phyloP scores from a whole-genome alignment of 2,329 filamentous ascomycete genomes.

The Hymenoscyphus fraxineus region DNA sequence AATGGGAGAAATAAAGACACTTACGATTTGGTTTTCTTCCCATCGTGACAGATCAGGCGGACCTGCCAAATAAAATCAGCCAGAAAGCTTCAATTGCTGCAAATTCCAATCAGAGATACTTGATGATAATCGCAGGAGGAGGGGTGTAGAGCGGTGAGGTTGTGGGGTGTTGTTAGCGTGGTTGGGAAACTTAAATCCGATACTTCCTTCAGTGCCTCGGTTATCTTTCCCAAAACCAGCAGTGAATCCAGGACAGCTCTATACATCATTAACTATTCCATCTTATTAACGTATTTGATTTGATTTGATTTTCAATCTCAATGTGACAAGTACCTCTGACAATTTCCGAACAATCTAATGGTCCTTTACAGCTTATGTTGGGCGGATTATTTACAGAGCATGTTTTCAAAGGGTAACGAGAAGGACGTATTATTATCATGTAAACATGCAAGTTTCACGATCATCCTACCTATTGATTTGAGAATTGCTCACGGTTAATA shows the following conservation, averaged over 20 bases:
- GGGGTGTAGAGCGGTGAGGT: constrained; percentile 2
- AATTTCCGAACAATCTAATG: neutral
- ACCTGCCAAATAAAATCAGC: neutral
- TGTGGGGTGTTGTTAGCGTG: neutral
- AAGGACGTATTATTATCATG: no score
- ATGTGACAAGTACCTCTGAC: neutral
- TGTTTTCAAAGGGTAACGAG: no score
- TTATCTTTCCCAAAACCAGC: neutral
- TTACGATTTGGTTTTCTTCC: constrained; percentile 30
- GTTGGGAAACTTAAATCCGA: neutral
- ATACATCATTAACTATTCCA: no score
- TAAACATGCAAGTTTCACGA: no score
- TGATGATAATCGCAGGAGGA: neutral
- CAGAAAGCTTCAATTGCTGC: neutral
- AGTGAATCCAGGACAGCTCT: no score
- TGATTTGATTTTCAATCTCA: no score
- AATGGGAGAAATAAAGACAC: constrained; percentile 10
- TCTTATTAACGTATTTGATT: no score
- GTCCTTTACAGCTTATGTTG: no score
- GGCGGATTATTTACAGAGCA: no score
- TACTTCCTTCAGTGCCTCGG: neutral
- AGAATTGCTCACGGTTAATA: neutral
- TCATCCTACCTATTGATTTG: neutral
- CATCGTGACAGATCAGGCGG: constrained; percentile 13
- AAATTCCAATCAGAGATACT: neutral